Evolutionary conservation across 2,329 filamentous ascomycete genomes (phyloP), one percentile per base, ranked within the genome.

Genomic region (Fusarium vanettenii): DNA sequence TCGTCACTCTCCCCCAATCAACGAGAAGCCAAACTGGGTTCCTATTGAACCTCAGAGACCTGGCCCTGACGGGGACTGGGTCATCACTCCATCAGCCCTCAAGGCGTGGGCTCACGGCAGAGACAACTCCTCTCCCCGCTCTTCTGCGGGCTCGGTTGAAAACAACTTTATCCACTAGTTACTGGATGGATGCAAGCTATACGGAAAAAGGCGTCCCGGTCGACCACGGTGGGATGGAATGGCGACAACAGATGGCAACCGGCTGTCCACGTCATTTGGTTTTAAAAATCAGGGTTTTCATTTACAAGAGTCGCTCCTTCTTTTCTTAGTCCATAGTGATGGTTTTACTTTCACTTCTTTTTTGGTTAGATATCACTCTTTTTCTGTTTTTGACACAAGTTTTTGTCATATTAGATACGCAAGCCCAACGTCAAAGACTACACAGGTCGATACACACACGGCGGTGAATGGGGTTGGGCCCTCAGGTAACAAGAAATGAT

Each of bases 31-130:
- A 48, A 50, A n/a, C 60, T 82, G 81, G 79, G 79, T 80, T 1
- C 74, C 79, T 1, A 77, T 81, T 50, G 77, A 76, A 20, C 77
- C 78, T n/a, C 71, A 78, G 27, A 79, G 75, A 81, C 86, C 81
- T 37, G 80, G 67, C 39, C 62, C 67, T 0, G 75, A 71, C 37
- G 64, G 66, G 13, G 66, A 61, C 41, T 75, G 72, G 69, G 48
- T 55, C 10, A 61, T 56, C 25, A 70, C 59, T 11, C 57, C 72
- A 3, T 67, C 72, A 14, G 56, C 66, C 6, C 25, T 52, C 18
- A 71, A 75, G 39, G 43, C 39, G 6, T 73, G 72, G 72, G 63
- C 60, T 13, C 31, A 57, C n/a, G 31, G 48, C 27, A 52, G 62
- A 45, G 48, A n/a, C 16, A 70, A 56, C 45, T 73, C 72, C 4